A percentile compares a stretch with the other conserved stretches of the same genome.
Evolutionary conservation across 2,329 filamentous ascomycete species (phyloP).

Genomic region (Exophiala lecanii-corni): DNA sequence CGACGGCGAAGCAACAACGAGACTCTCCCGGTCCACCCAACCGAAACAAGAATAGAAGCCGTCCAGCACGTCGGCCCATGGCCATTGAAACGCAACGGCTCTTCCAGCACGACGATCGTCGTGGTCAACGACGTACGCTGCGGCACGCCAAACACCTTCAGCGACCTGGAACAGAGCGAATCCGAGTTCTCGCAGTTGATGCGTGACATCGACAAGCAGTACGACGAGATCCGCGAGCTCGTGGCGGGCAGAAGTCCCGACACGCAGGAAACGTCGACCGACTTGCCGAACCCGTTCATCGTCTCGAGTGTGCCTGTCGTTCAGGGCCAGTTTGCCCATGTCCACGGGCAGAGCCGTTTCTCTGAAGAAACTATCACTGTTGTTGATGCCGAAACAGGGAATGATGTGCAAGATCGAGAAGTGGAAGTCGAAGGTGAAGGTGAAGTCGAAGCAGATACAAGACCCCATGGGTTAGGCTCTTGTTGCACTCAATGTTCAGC

Average conservation of each 20-base stretch:
- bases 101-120: neutral
- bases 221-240: neutral
- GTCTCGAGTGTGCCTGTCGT: neutral
- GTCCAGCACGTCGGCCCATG: neutral
- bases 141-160: neutral
- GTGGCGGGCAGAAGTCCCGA: neutral
- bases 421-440: neutral
- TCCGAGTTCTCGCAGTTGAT: neutral
- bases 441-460: neutral
- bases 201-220: neutral
- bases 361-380: neutral
- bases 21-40: too few species aligned
- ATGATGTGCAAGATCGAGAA: too few species aligned
- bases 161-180: neutral
- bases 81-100: neutral
- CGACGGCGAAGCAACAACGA: neutral
- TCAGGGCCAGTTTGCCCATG: neutral
- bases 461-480: neutral
- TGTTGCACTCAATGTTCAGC: neutral
- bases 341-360: neutral
- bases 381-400: too few species aligned
- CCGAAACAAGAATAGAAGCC: neutral
- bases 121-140: neutral
- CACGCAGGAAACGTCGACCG: too few species aligned
- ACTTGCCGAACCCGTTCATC: neutral